Evolutionary conservation across 2,329 filamentous ascomycete species (phyloP).

Genomic region (Diaporthe aspalathi): DNA sequence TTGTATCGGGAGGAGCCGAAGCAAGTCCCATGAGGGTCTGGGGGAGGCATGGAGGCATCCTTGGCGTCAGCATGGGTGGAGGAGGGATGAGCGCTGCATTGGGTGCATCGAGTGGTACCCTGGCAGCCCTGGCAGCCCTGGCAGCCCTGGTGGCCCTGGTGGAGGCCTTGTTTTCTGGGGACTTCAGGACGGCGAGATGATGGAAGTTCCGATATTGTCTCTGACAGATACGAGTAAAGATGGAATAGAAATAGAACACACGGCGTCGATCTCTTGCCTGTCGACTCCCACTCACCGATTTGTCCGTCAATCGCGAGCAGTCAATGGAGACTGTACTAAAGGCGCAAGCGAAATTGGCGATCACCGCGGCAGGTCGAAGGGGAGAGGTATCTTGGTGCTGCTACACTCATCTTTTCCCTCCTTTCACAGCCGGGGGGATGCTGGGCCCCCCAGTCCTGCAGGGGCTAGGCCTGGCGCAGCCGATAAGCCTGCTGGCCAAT

Average conservation of each 20-base stretch:
- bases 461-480: background rate
- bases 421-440: background rate
- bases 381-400: too few relatives aligned
- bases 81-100: conserved; percentile 12
- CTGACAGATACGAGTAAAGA: conserved; percentile 1
- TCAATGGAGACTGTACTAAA: background rate
- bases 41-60: conserved; percentile 1
- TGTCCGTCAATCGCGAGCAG: background rate
- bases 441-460: background rate
- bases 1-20: conserved; percentile 8
- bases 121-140: too few relatives aligned
- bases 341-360: conserved; percentile 14
- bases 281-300: background rate
- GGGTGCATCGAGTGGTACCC: too few relatives aligned
- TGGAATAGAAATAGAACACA: conserved; percentile 26
- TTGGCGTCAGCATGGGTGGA: conserved; percentile 1
- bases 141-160: background rate
- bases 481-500: background rate
- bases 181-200: background rate
- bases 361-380: background rate
- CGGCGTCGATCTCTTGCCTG: conserved; percentile 12
- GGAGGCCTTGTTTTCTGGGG: conserved; percentile 20
- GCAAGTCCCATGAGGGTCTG: background rate
- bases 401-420: background rate
- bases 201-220: conserved; percentile 16